Evolutionary conservation across 2,329 filamentous ascomycete species (phyloP), one percentile per base, ranked within the genome.

Genomic region (Trichoderma sp.): DNA sequence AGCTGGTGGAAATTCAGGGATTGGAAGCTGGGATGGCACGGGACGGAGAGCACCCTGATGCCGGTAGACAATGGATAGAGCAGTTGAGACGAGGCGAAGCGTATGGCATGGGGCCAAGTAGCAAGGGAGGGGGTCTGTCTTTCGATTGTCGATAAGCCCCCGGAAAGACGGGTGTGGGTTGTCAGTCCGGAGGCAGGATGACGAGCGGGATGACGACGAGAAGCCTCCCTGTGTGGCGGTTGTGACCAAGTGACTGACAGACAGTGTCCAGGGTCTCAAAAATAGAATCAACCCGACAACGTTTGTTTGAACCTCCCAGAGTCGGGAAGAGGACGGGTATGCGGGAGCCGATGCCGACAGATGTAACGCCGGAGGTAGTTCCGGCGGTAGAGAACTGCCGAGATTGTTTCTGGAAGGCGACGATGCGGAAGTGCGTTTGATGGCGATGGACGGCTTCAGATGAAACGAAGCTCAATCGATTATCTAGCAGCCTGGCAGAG

Each of bases 251-350:
- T 62, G 59, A 63, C 44, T 52, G 34, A 14, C 34, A 57, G 30
- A 57, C 28, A 39, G 9, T 51, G 34, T 17, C 61, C 7, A 15
- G 54, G 59, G 39, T 43, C 24, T 48, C 61, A 51, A 51, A 64
- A 64, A 64, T 57, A 64, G 61, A 51, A 64, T 34, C 34, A 48
- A 57, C 41, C 45, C 52, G 50, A 51, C 30, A 21, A 17, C 51
- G 44, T 57, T 64, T 64, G 61, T 57, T 64, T 64, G 61, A 57
- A 30, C 17, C 21, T 24, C 30, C 19, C 26, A 34, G 51, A 12
- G 15, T 30, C 44, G 55, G 62, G 19, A 56, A 12, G 21, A 43
- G 45, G 44, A 64, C 54, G 21, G 62, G 45, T 44, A 39, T 44
- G n/a, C 45, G 52, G 21, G 30, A 21, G 52, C 51, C 52, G 61